Conservation (phyloP, 495 filamentous ascomycete species). For the Aspergillus coremiiformis region DNA sequence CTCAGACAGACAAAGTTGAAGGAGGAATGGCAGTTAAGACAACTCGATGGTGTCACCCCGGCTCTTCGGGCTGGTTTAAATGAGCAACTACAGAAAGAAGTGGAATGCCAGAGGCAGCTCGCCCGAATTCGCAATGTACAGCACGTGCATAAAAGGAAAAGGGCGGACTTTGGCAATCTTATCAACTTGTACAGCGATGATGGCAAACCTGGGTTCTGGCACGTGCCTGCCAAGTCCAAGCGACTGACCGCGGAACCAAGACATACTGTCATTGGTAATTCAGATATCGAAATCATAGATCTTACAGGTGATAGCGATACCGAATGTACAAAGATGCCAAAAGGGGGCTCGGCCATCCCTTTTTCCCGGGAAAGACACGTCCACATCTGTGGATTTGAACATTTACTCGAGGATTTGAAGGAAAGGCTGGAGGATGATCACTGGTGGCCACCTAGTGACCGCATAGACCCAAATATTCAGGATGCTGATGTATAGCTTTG, state of each 20-base stretch:
- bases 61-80: conserved; percentile 19
- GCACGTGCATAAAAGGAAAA: conserved; percentile 14
- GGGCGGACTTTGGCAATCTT: neutral
- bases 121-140: conserved; percentile 24
- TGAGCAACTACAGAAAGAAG: conserved; percentile 8
- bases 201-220: neutral
- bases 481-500: neutral
- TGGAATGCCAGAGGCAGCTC: conserved; percentile 18
- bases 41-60: conserved; percentile 22
- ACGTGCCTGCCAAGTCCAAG: conserved; percentile 2
- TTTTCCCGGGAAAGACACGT: neutral
- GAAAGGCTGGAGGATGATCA: conserved; percentile 34
- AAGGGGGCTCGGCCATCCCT: neutral
- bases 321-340: conserved; percentile 10
- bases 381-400: neutral
- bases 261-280: conserved; percentile 2
- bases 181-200: conserved; percentile 20
- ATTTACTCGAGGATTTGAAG: neutral
- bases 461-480: conserved; percentile 27
- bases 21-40: conserved; percentile 19
- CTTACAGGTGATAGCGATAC: conserved; percentile 26
- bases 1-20: conserved; percentile 16
- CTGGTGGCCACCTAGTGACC: conserved; percentile 38
- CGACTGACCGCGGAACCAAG: neutral
- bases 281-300: conserved; percentile 21